These are phyloP conservation scores for Kwoniella pini DNA, from an alignment of 768 basidiomycete genomes.

Conservation along the genomic window DNA sequence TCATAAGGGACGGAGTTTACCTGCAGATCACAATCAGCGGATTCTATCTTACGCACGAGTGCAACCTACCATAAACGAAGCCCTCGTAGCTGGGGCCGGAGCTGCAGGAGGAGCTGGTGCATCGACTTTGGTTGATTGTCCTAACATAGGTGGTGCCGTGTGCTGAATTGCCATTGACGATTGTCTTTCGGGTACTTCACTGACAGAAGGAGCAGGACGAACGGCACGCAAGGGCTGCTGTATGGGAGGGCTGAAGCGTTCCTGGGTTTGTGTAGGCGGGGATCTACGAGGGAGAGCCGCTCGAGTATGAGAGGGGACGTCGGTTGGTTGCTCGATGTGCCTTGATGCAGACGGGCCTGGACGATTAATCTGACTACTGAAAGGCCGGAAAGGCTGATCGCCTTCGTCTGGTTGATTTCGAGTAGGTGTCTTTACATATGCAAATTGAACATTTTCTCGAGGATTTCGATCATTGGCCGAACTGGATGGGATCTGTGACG, in stretches of 20 bases:
- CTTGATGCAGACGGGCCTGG: not conserved
- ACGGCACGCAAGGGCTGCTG: constrained; percentile 11
- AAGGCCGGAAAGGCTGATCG: constrained; percentile 21
- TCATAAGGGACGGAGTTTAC: constrained; percentile 83
- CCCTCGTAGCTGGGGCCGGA: not conserved
- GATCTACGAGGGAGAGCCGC: not conserved
- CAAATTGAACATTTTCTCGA: not conserved
- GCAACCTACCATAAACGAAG: constrained; percentile 38
- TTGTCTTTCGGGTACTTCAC: not conserved
- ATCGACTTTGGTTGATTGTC: not conserved
- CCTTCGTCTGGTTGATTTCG: constrained; percentile 11
- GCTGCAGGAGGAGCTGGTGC: not conserved
- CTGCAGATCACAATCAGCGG: constrained; percentile 39
- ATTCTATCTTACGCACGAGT: not conserved
- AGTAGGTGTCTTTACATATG: not conserved
- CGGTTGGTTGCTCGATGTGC: not conserved
- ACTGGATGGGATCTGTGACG: too few relatives aligned
- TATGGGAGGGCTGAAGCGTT: constrained; percentile 1
- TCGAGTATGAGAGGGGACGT: not conserved
- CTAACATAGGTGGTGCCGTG: not conserved
- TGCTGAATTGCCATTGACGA: not conserved
- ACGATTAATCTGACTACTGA: not conserved
- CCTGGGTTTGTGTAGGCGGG: not conserved
- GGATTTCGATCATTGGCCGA: not conserved
- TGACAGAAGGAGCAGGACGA: constrained; percentile 12